These are phyloP conservation scores for Termitomyces sp. DNA, from an alignment of 768 basidiomycete species.

Conservation along the genomic window DNA sequence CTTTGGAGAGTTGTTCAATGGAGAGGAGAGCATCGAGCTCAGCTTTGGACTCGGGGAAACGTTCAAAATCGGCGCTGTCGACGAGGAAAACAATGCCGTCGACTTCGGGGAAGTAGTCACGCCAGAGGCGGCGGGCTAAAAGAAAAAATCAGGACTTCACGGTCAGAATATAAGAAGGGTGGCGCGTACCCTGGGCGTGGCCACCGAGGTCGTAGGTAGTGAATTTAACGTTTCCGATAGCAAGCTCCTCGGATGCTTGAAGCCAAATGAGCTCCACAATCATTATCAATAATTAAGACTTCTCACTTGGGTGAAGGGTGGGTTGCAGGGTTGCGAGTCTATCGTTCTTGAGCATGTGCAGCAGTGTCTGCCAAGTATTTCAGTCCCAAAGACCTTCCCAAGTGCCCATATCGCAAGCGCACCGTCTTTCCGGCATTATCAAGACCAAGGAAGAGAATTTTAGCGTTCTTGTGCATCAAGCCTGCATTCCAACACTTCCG, in stretches of 20 bases:
- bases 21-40: conserved; percentile 95
- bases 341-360: conserved; percentile 99
- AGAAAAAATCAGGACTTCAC: background rate
- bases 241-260: conserved; percentile 95
- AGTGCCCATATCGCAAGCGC: conserved; percentile 23
- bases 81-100: conserved; percentile 99
- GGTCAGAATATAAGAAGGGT: background rate
- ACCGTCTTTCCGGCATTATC: conserved; percentile 99
- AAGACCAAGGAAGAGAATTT: conserved; percentile 97
- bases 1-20: conserved; percentile 93
- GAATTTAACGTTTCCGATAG: conserved; percentile 99
- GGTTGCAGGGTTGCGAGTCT: conserved; percentile 96
- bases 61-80: conserved; percentile 95
- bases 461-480: conserved; percentile 95
- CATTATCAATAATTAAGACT: conserved; percentile 15
- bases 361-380: conserved; percentile 62
- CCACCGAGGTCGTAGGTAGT: conserved; percentile 98
- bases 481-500: conserved; percentile 41
- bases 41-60: conserved; percentile 94
- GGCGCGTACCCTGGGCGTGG: conserved; percentile 81
- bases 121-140: conserved; percentile 93
- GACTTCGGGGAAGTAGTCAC: conserved; percentile 99
- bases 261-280: conserved; percentile 10
- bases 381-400: conserved; percentile 1
- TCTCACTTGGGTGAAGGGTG: conserved; percentile 93